A percentile compares a stretch with the other conserved stretches of the same genome.
phyloP scores from a whole-genome alignment of 75 land plant genomes.

The Picea glauca region DNA sequence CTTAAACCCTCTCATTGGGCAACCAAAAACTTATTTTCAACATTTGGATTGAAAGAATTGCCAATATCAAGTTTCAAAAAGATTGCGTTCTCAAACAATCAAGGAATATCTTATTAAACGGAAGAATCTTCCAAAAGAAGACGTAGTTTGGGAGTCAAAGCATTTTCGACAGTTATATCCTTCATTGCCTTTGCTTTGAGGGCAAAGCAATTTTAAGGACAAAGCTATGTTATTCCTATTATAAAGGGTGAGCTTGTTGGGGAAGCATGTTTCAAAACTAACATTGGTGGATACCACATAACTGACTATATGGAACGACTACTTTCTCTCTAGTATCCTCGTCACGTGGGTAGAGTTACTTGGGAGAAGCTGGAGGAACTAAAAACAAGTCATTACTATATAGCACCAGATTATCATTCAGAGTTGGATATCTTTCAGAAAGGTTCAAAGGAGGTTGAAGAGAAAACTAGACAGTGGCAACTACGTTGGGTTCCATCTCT shows the following conservation, averaged over 20 bases:
- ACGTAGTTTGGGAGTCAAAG: no score
- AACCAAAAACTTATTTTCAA: no score
- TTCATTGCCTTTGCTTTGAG: no score
- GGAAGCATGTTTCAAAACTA: constrained; percentile 77
- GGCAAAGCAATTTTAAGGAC: no score
- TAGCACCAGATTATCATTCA: constrained; percentile 69
- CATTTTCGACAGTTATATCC: no score
- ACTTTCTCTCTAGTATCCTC: constrained; percentile 84
- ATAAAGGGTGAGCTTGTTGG: constrained; percentile 80
- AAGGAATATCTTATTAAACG: no score
- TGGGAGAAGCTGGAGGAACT: constrained; percentile 92
- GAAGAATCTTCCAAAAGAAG: no score
- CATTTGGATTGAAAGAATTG: no score
- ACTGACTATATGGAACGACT: constrained; percentile 88
- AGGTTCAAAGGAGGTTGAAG: no score
- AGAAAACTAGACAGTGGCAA: constrained; percentile 82
- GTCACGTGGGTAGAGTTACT: constrained; percentile 58
- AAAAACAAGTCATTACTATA: constrained; percentile 87
- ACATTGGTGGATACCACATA: constrained; percentile 89
- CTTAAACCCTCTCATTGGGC: no score
- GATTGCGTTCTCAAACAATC: no score
- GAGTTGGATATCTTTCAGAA: constrained; percentile 76
- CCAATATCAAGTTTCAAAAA: no score
- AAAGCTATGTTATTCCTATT: constrained; percentile 11
- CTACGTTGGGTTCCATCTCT: constrained; percentile 89